A percentile compares a stretch with the other conserved stretches of the same genome.
Evolutionary conservation across 176 grass and related monocot genomes (phyloP).

Genomic region (Tuctoria greenei): DNA sequence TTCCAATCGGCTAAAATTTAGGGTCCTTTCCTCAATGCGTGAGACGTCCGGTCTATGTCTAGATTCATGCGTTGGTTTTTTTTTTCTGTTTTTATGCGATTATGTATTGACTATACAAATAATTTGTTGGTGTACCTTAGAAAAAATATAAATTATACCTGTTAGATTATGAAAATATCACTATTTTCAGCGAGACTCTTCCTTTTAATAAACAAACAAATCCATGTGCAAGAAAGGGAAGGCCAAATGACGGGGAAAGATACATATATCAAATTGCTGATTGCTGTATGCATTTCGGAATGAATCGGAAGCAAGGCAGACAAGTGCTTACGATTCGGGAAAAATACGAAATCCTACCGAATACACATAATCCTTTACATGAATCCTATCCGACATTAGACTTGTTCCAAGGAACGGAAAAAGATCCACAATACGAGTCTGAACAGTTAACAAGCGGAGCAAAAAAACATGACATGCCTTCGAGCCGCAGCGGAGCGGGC

Average conservation of each 20-base stretch:
- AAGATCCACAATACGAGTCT: background rate
- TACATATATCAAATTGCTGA: background rate
- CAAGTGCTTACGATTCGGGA: background rate
- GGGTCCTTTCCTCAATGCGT: no score
- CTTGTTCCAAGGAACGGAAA: background rate
- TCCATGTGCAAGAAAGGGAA: background rate
- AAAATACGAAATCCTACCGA: background rate
- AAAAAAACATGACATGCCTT: constrained; percentile 21
- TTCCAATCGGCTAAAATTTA: no score
- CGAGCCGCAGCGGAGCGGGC: constrained; percentile 1
- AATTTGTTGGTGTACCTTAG: no score
- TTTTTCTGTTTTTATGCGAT: no score
- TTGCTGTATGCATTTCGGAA: background rate
- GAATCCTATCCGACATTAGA: background rate
- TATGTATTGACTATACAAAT: no score
- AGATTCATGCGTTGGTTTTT: no score
- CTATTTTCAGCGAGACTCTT: no score
- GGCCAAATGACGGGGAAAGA: background rate
- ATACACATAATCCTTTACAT: background rate
- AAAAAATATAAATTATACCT: no score
- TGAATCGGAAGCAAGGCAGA: background rate
- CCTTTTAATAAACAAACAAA: background rate
- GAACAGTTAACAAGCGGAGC: background rate
- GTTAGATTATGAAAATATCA: no score
- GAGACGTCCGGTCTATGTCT: no score